Percentiles rank a stretch among this genome's conserved stretches.
phyloP scores from a whole-genome alignment of 139 green algal genomes.

The Tetradesmus obliquus region DNA sequence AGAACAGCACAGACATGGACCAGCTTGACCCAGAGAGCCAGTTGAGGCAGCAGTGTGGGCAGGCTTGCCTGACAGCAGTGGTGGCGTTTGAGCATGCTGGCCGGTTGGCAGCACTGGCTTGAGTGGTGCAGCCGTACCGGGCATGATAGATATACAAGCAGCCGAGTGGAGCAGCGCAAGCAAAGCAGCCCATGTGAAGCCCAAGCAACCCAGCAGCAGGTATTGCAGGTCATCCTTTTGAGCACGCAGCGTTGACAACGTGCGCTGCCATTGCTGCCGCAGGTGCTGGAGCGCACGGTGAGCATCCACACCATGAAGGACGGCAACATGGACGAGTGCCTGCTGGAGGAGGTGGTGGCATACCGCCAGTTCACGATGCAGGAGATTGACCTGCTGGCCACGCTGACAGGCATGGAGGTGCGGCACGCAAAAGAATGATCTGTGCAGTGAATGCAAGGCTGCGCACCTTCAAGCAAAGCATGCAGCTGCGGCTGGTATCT shows the following conservation, averaged over 20 bases:
- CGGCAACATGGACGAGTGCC: constrained; percentile 50
- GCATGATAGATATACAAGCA: no score
- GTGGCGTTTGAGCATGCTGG: no score
- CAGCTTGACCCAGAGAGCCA: background rate
- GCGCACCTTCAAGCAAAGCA: no score
- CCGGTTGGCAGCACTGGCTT: no score
- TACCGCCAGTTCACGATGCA: constrained; percentile 60
- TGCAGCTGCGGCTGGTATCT: background rate
- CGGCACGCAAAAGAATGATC: background rate
- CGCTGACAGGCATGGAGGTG: constrained; percentile 50
- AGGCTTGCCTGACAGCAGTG: no score
- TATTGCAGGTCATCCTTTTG: background rate
- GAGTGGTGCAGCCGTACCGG: no score
- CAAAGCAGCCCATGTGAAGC: no score
- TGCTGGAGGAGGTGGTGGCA: constrained; percentile 62
- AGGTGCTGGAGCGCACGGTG: constrained; percentile 64
- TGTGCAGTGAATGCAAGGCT: background rate
- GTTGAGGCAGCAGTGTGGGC: background rate
- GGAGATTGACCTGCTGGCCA: constrained; percentile 58
- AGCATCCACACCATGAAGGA: constrained; percentile 56
- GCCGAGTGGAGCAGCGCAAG: no score
- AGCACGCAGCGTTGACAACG: no score
- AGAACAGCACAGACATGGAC: background rate
- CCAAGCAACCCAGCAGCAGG: no score
- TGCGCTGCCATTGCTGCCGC: background rate